Evolutionary conservation across 805 yeast genomes (phyloP), one percentile per base, ranked within the genome.

Genomic region (Teunomyces lycoperdinae): DNA sequence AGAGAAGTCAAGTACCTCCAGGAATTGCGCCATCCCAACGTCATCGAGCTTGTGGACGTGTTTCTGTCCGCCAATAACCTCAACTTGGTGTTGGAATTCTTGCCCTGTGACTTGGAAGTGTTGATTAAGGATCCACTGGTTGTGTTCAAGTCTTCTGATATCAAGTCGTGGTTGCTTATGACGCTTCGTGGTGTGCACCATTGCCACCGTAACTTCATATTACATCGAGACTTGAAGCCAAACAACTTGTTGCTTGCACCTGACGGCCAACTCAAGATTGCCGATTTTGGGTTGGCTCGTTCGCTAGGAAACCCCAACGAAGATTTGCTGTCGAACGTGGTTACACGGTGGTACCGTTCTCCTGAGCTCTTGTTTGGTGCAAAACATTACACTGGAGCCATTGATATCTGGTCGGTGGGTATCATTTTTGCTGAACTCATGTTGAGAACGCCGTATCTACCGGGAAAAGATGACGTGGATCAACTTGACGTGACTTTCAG

Each of bases 221-320:
- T 94, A 44, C 99, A 94, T 62, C 79, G 99, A 54, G 98, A 92
- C 73, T 74, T 92, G 56, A 92, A 92, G 64, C 98, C 98, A 10
- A 89, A 88, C 64, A 94, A 94, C 67, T 74, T 94, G 69, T 72
- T 94, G 47, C 71, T 94, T 32, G 86, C 96, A 0, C 94, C 96
- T 0, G 80, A 79, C 50, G 99, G 99, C 0, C 83, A 86, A 53
- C 74, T 94, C 50, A 94, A 94, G 64, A 78, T 94, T 51, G 99
- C 99, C 2, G 99, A 94, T 88, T 94, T 94, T 72, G 99, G 99
- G 55, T 74, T 92, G 40, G 98, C 98, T 0, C 73, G 99, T 52
- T 80, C 91, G 2, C 71, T 89, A 49, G 92, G 95, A 0, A 76
- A 84, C 20, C 80, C 83, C 40, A 80, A 82, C 49, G 94, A 87